A percentile compares a stretch with the other conserved stretches of the same genome.
These are phyloP conservation scores for Geranium brycei DNA, from an alignment of 345 rosid genomes.

Conservation along the genomic window DNA sequence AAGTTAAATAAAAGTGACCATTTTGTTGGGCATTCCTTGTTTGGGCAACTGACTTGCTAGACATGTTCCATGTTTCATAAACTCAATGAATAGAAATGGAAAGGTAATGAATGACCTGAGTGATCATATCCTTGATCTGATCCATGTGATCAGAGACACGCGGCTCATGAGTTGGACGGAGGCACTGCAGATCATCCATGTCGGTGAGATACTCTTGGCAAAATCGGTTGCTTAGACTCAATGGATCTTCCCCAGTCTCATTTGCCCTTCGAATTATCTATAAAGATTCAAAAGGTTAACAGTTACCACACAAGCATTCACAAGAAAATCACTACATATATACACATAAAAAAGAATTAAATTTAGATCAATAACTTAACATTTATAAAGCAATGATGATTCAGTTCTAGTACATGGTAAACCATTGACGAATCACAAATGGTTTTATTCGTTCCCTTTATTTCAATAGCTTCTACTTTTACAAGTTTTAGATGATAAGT, in stretches of 20 bases:
- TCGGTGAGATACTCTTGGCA: slow-evolving; percentile 70
- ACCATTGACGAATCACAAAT: background rate
- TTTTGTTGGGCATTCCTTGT: too few species aligned
- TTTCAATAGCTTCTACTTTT: too few species aligned
- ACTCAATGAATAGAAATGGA: slow-evolving; percentile 1
- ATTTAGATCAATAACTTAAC: background rate
- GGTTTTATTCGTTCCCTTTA: background rate
- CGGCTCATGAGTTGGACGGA: slow-evolving; percentile 68
- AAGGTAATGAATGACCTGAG: slow-evolving; percentile 27
- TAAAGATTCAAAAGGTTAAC: slow-evolving; percentile 5
- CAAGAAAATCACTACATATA: background rate
- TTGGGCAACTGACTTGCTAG: too few species aligned
- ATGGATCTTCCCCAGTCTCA: slow-evolving; percentile 42
- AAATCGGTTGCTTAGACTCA: slow-evolving; percentile 45
- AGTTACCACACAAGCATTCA: background rate
- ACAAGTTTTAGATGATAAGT: background rate
- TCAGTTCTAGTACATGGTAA: background rate
- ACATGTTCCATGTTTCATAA: background rate
- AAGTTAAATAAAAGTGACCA: too few species aligned
- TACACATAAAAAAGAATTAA: too few species aligned
- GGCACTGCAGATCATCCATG: slow-evolving; percentile 68
- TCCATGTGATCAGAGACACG: slow-evolving; percentile 64
- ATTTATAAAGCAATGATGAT: background rate
- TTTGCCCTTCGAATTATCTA: slow-evolving; percentile 73
- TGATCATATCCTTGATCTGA: slow-evolving; percentile 64